These are phyloP conservation scores for Neocucurbitaria cava DNA, from an alignment of 2,329 filamentous ascomycete genomes.

Conservation along the genomic window DNA sequence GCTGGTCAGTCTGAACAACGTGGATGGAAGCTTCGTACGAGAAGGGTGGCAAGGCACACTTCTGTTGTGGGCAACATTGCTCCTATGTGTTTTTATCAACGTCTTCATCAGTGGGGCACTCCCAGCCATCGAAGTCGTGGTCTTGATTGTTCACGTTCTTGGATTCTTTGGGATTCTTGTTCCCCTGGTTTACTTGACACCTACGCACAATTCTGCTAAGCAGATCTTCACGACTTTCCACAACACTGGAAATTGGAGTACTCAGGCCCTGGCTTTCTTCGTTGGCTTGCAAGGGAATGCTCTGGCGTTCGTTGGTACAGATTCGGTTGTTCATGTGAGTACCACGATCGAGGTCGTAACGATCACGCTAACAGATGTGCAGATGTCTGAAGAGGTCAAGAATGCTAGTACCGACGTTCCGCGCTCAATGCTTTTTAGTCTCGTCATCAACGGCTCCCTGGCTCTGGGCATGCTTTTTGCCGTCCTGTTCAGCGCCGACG, in stretches of 20 bases:
- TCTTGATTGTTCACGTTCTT: slow-evolving; percentile 59
- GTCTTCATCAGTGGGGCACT: slow-evolving; percentile 55
- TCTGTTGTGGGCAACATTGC: slow-evolving; percentile 54
- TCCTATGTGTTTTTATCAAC: slow-evolving; percentile 55
- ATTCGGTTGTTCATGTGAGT: slow-evolving; percentile 48
- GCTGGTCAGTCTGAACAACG: slow-evolving; percentile 49
- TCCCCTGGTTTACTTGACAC: slow-evolving; percentile 43
- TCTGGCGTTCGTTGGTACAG: slow-evolving; percentile 48
- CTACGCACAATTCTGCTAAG: slow-evolving; percentile 48
- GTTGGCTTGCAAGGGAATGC: slow-evolving; percentile 52
- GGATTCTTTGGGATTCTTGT: slow-evolving; percentile 62
- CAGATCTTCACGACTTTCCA: slow-evolving; percentile 56
- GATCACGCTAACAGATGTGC: slow-evolving; percentile 6
- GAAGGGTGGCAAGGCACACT: slow-evolving; percentile 60
- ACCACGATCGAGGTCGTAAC: too few species aligned
- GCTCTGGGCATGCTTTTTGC: slow-evolving; percentile 52
- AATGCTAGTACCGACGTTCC: slow-evolving; percentile 48
- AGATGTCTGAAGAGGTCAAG: slow-evolving; percentile 51
- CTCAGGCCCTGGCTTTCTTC: slow-evolving; percentile 53
- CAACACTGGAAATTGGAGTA: slow-evolving; percentile 56
- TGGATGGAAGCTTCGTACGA: slow-evolving; percentile 43
- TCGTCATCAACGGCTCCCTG: slow-evolving; percentile 51
- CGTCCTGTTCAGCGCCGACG: slow-evolving; percentile 49
- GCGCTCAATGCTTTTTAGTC: slow-evolving; percentile 52
- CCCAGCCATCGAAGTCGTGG: slow-evolving; percentile 57